These are phyloP conservation scores for Magnaporthales sp. DNA, from an alignment of 2,329 filamentous ascomycete genomes.

Conservation along the genomic window DNA sequence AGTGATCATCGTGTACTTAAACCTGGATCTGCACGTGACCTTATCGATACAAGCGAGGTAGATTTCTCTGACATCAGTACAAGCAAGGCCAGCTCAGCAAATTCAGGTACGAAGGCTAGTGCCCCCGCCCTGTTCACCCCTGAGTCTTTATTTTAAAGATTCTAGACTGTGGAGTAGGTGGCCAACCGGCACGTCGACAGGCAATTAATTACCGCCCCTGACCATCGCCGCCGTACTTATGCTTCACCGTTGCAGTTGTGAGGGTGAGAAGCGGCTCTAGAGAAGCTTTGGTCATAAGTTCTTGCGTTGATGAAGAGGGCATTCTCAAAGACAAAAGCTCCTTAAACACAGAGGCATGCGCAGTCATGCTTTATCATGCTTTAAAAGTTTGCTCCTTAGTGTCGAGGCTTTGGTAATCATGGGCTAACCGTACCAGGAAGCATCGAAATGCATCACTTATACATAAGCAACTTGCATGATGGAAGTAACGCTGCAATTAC, in stretches of 20 bases:
- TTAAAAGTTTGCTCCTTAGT: not conserved
- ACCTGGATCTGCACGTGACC: not conserved
- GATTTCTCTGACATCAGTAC: no score
- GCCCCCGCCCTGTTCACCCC: not conserved
- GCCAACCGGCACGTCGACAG: not conserved
- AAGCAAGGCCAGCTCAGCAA: not conserved
- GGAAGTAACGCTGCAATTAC: not conserved
- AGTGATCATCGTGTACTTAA: no score
- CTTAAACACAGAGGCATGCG: not conserved
- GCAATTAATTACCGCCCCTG: not conserved
- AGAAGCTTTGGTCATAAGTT: not conserved
- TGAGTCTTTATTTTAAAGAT: not conserved
- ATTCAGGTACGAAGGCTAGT: no score
- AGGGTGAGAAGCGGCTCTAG: not conserved
- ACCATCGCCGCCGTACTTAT: not conserved
- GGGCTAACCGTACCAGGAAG: not conserved
- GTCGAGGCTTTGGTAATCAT: not conserved
- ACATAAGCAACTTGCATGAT: not conserved
- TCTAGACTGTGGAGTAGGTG: not conserved
- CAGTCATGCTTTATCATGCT: not conserved
- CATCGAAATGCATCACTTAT: not conserved
- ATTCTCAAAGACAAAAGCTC: not conserved
- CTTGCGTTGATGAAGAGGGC: not conserved
- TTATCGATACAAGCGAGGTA: not conserved
- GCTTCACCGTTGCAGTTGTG: not conserved